Base-by-base conservation (phyloP, 139 green algal species). In the Chlamydomonas schloesseri region DNA sequence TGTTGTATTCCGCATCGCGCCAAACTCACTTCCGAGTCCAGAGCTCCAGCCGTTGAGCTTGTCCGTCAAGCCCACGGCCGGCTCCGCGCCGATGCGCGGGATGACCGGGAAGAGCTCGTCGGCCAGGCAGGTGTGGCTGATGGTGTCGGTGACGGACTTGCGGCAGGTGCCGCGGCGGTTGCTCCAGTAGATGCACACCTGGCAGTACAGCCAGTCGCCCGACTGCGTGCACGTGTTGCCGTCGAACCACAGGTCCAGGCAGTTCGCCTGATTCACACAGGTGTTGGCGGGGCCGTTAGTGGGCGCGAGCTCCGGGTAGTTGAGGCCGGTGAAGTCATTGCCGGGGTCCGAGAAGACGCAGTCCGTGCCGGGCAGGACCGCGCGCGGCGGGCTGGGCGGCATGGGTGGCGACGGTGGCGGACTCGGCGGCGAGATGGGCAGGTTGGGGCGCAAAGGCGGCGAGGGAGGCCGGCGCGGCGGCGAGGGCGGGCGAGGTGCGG, bases 211-310 rank as follows among this genome's bases (percentile, higher is more conserved):
- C 42, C 26, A 64, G 42, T 28, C 26, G 23, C 10, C 24, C 71
- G 36, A 13, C 11, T 26, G 36, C 4, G 3, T 36, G 46, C 71
- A 77, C 28, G 71, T 77, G 26, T 46, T 23, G 71, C 42, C 36
- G 46, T 77, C 71, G 1, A 77, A 20, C 21, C 33, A 62, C 11
- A 77, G 23, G 26, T 77, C 71, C 71, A 77, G 71, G 71, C 71
- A 77, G 46, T 37, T 62, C 3, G 42, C 42, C 46, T 77, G 71
- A 26, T 77, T 42, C 26, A 33, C 46, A 18, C 71, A 77, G 26
- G 24, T 37, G 8, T 77, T 42, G 23, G 33, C 55, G 8, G 20
- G 20, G 55, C 55, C 55, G 20, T 62, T 62, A 11, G 20, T 62
- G 18, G 8, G 2, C 9, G 55, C 55, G 8, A 28, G 21, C 55